Base-by-base conservation (phyloP, 2,329 filamentous ascomycete species). In the Atkinsonella hypoxylon region DNA sequence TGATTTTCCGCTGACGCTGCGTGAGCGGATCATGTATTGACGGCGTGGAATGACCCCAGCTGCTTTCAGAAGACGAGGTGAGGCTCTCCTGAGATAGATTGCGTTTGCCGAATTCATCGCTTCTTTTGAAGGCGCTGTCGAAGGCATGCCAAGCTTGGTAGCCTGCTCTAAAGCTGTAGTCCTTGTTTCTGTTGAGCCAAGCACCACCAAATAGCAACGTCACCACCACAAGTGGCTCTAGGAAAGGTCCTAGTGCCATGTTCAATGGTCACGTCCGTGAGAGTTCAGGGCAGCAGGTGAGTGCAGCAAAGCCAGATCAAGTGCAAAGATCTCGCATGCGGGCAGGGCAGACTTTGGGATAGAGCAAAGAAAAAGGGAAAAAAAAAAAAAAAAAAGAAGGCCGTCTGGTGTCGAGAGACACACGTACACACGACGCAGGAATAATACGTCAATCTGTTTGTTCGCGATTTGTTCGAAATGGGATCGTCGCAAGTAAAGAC, bases 171-270 rank as follows among this genome's bases (percentile, higher is more conserved):
- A 66, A 59, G 55, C 55, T 58, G 56, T 67, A 67, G 53, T 67
- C 65, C 45, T 62, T 68, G 52, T 67, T 69, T 52, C 69, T 66
- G 58, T 72, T 72, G 59, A 72, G 64, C 59, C 62, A 71, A 34
- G 68, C 65, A n/a, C 69, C 69, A 51, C 69, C 70, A 42, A 71
- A 71, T 30, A 72, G 63, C 18, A 72, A 64, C 26, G 66, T 65
- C 49, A 72, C 64, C 47, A 72, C 69, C 32, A 70, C 61, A 42
- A 71, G 61, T 20, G 69, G 69, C 55, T 72, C 69, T 47, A 69
- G 59, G 51, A 72, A 63, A 9, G 68, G 65, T 44, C 69, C 68
- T 51, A 70, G 56, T 49, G 64, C 63, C 69, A 72, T 72, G 18
- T 38, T 53, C n/a, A n/a, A n/a, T n/a, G n/a, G n/a, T 26, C 26